phyloP scores from a whole-genome alignment of 2,329 filamentous ascomycete species.

The Cadophora luteo-olivacea region DNA sequence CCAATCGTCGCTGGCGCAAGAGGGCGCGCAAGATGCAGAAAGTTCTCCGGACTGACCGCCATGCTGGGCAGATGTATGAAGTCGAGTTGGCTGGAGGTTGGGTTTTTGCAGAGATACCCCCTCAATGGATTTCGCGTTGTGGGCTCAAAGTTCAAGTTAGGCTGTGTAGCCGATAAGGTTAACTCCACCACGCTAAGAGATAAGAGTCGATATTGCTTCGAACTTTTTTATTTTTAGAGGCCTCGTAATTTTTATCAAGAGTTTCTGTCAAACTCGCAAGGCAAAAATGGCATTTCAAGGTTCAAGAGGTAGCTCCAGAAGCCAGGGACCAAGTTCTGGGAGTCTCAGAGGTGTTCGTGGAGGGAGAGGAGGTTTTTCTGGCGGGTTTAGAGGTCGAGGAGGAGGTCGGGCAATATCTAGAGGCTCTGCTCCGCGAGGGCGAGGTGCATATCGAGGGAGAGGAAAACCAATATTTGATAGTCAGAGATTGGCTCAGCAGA shows the following conservation, averaged over 20 bases:
- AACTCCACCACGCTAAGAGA: conserved; percentile 62
- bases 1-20: conserved; percentile 82
- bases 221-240: conserved; percentile 1
- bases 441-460: conserved; percentile 39
- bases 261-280: conserved; percentile 5
- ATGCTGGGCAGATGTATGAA: conserved; percentile 63
- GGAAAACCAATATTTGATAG: conserved; percentile 53
- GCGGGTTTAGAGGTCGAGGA: conserved; percentile 38
- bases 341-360: conserved; percentile 35
- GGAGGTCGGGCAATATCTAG: conserved; percentile 31
- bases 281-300: conserved; percentile 38
- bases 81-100: conserved; percentile 22
- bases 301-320: conserved; percentile 37
- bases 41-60: conserved; percentile 78
- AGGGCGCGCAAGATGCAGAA: conserved; percentile 93
- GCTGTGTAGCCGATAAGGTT: conserved; percentile 31
- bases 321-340: conserved; percentile 30
- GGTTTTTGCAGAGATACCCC: not conserved
- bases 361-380: conserved; percentile 35
- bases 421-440: conserved; percentile 27
- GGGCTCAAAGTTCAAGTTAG: not conserved
- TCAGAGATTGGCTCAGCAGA: conserved; percentile 53
- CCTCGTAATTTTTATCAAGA: not conserved
- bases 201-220: conserved; percentile 44
- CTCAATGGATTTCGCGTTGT: not conserved